Conservation (phyloP, 805 yeast genomes). For the Suhomyces faveliae region DNA sequence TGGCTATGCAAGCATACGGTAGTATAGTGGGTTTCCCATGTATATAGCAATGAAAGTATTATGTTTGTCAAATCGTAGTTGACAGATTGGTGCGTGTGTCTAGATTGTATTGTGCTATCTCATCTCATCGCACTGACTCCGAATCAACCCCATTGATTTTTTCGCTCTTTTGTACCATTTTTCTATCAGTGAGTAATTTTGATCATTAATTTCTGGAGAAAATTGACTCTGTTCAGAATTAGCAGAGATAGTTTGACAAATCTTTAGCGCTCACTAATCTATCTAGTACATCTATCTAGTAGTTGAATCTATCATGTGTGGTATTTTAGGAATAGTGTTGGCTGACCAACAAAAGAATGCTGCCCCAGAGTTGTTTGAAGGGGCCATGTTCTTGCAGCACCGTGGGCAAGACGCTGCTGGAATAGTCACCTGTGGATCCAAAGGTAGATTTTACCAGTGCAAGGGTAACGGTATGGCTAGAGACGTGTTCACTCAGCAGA, state of each 20-base stretch:
- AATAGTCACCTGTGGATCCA: slow-evolving; percentile 89
- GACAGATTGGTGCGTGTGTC: too few relatives aligned
- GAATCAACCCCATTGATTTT: background rate
- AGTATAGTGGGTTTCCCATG: background rate
- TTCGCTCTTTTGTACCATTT: too few relatives aligned
- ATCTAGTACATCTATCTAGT: background rate
- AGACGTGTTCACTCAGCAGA: slow-evolving; percentile 86
- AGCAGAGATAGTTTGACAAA: background rate
- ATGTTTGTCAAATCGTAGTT: background rate
- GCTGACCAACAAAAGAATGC: slow-evolving; percentile 72
- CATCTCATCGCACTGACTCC: slow-evolving; percentile 1
- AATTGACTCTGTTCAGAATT: slow-evolving; percentile 1
- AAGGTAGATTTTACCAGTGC: slow-evolving; percentile 94
- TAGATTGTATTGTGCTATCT: background rate
- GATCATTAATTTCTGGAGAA: slow-evolving; percentile 2
- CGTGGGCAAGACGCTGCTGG: slow-evolving; percentile 99
- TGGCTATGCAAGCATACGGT: background rate
- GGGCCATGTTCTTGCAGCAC: slow-evolving; percentile 89
- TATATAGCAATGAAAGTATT: background rate
- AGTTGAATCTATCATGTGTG: slow-evolving; percentile 72
- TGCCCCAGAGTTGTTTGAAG: slow-evolving; percentile 90
- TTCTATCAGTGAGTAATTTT: slow-evolving; percentile 3
- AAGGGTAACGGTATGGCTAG: slow-evolving; percentile 99
- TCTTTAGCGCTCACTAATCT: background rate
- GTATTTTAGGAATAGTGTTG: slow-evolving; percentile 82